Evolutionary conservation across 2,329 filamentous ascomycete genomes (phyloP), one percentile per base, ranked within the genome.

Genomic region (Colletotrichum liaoningense): DNA sequence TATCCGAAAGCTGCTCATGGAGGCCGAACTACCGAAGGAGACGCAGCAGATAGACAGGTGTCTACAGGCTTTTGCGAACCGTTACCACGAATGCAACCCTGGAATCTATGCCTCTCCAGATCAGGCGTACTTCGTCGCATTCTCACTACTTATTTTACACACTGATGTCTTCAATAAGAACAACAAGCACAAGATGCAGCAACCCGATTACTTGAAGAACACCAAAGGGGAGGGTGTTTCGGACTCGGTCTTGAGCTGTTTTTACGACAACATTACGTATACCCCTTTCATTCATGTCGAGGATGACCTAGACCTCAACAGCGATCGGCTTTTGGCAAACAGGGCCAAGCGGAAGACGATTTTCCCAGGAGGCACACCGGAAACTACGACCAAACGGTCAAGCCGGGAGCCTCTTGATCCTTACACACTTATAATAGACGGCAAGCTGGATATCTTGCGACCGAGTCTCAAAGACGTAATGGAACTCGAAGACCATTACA

Each of bases 111-210:
- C 93, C 28, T 93, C 92, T 42, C 91, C 95, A 78, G 97, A 98
- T 79, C 95, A 98, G 83, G 95, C 97, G n/a, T 98, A 98, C 81
- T 98, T 98, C 79, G 96, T 98, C 76, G 95, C 96, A 19, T 99
- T 99, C 80, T 98, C 96, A 2, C 91, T 99, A 69, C 90, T 99
- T 73, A 98, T 99, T 77, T 87, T 99, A 42, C 97, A 99, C 79
- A 98, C 97, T 0, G 97, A 99, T 80, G 94, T 97, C n/a, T 98
- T 98, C 90, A 99, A 99, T 87, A 98, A 97, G 84, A 99, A 98
- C 86, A 98, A 98, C 85, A 98, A 98, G 85, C 91, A 97, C 82
- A 99, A 99, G 84, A 99, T 99, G 97, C 95, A 97, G 80, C 97
- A 97, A 80, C 85, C 89, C 0, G 97, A 98, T 79, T 99, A 99